Percentiles rank a stretch among this genome's conserved stretches.
These are phyloP conservation scores for Pyricularia pennisetigena DNA, from an alignment of 2,329 filamentous ascomycete species.

Conservation along the genomic window DNA sequence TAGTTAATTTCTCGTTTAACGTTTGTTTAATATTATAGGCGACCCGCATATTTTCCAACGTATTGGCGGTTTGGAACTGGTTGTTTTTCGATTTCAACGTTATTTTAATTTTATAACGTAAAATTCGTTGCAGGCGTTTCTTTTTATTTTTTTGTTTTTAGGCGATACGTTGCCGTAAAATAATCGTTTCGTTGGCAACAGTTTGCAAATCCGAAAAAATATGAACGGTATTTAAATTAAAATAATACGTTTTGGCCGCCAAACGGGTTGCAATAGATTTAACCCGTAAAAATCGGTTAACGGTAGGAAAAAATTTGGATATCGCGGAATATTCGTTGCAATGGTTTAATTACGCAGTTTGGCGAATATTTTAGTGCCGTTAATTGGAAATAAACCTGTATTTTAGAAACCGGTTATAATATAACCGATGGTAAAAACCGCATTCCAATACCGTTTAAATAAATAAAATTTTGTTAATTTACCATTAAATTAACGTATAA, in stretches of 20 bases:
- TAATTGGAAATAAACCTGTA: neutral
- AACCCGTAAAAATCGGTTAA: neutral
- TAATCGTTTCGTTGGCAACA: neutral
- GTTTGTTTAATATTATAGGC: neutral
- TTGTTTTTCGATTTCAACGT: neutral
- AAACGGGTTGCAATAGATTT: neutral
- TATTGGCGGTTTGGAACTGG: neutral
- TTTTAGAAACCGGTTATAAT: neutral
- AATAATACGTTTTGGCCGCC: neutral
- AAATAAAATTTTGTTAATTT: neutral
- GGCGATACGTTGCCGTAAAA: neutral
- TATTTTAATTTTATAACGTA: neutral
- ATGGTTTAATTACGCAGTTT: neutral
- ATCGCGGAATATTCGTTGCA: neutral
- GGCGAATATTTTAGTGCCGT: neutral
- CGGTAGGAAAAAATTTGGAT: neutral
- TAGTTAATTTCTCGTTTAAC: too few relatives aligned
- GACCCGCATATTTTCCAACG: neutral
- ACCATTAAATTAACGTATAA: neutral
- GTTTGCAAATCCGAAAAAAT: neutral
- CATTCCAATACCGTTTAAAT: neutral
- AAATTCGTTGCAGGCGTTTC: neutral
- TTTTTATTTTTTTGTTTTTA: neutral
- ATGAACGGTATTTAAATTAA: neutral
- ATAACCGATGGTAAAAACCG: neutral